A percentile compares a stretch with the other conserved stretches of the same genome.
These are phyloP conservation scores for Paecilomyces dactylethromorphus DNA, from an alignment of 2,329 filamentous ascomycete species.

Conservation along the genomic window DNA sequence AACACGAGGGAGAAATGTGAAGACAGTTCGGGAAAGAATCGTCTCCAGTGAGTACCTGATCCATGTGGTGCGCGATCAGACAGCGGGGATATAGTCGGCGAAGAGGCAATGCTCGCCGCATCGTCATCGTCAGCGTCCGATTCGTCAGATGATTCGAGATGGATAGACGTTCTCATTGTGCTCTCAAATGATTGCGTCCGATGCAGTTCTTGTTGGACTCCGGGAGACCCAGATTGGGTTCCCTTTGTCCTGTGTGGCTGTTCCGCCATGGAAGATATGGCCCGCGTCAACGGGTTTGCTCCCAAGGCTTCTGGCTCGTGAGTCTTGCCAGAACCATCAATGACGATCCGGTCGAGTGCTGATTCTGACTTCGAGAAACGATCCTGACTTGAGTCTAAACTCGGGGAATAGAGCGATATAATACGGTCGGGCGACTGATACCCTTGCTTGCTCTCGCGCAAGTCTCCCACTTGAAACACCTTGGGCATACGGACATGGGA, in stretches of 20 bases:
- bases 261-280: background rate
- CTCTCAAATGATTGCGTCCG: background rate
- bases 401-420: background rate
- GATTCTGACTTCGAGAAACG: background rate
- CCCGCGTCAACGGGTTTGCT: background rate
- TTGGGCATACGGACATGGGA: background rate
- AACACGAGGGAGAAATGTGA: constrained; percentile 18
- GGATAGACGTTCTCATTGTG: background rate
- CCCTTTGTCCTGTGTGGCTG: background rate
- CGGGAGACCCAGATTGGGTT: background rate
- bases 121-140: background rate
- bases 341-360: background rate
- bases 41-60: constrained; percentile 14
- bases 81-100: constrained; percentile 17
- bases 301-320: background rate
- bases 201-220: background rate
- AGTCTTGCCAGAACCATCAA: background rate
- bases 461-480: background rate
- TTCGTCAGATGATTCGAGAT: background rate
- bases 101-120: background rate
- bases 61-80: constrained; percentile 11
- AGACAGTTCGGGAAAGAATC: constrained; percentile 24
- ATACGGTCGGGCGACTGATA: background rate
- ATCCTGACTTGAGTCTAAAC: background rate
- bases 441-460: background rate